Conservation (phyloP, 805 yeast species). For the Saccharomycopsis sp. region DNA sequence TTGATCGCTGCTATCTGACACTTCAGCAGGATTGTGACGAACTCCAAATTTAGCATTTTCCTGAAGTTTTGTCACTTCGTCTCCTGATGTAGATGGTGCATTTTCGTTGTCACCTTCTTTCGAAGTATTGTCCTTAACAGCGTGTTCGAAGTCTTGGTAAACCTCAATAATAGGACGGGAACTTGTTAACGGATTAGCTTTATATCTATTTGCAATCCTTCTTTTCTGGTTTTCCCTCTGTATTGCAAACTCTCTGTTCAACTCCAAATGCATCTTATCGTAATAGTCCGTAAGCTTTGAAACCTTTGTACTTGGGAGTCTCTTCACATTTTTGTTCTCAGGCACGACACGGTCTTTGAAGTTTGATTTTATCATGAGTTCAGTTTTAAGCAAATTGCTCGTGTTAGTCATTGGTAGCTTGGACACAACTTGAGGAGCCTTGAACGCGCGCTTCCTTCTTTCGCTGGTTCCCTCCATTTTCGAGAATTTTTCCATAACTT, state of each 20-base stretch:
- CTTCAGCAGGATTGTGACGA: too few species aligned
- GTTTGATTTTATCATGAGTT: constrained; percentile 12
- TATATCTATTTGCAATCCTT: constrained; percentile 49
- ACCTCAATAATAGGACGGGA: constrained; percentile 87
- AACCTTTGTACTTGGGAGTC: constrained; percentile 31
- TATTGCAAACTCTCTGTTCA: constrained; percentile 76
- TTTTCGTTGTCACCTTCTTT: background rate
- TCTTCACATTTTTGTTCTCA: too few species aligned
- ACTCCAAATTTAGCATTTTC: too few species aligned
- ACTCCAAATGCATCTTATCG: constrained; percentile 66
- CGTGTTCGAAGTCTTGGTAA: constrained; percentile 76
- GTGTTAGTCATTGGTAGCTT: constrained; percentile 13
- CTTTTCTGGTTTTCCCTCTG: constrained; percentile 76
- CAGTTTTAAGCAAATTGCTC: constrained; percentile 15
- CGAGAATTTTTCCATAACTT: constrained; percentile 19
- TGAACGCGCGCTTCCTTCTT: constrained; percentile 1
- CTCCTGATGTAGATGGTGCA: background rate
- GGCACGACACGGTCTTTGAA: too few species aligned
- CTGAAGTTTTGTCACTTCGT: background rate
- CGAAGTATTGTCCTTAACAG: constrained; percentile 44
- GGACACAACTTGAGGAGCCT: too few species aligned
- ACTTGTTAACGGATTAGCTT: constrained; percentile 61
- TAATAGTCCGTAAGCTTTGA: constrained; percentile 57
- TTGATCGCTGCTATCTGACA: background rate
- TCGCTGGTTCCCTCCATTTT: constrained; percentile 20